Conservation (phyloP, 1,139 yeast species). For the Blastobotrys buckinghamii region DNA sequence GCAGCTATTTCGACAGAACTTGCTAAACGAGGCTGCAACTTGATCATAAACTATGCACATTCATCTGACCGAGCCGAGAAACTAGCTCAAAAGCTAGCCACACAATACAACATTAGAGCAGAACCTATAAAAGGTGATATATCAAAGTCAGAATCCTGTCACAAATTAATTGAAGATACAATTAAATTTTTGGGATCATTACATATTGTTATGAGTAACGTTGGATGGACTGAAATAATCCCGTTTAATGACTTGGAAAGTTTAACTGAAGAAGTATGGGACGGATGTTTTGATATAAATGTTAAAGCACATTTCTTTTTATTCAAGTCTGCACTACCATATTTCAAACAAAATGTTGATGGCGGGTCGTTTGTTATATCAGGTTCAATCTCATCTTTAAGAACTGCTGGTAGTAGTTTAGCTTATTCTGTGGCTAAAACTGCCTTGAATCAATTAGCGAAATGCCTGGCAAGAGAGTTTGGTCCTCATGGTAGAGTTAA, state of each 20-base stretch:
- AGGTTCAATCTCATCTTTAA: constrained; percentile 39
- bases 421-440: constrained; percentile 41
- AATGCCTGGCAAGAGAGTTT: constrained; percentile 35
- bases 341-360: constrained; percentile 31
- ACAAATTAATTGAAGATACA: constrained; percentile 21
- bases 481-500: constrained; percentile 35
- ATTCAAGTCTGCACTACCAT: constrained; percentile 34
- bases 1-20: constrained; percentile 25
- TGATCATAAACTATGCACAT: constrained; percentile 33
- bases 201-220: constrained; percentile 31
- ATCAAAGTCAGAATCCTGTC: constrained; percentile 18
- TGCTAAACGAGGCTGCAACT: constrained; percentile 25
- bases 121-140: constrained; percentile 23
- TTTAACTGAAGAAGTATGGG: constrained; percentile 25
- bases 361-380: constrained; percentile 38
- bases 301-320: constrained; percentile 35
- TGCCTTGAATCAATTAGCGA: constrained; percentile 35
- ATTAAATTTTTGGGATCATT: constrained; percentile 25
- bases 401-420: constrained; percentile 35
- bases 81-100: constrained; percentile 23
- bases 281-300: constrained; percentile 25
- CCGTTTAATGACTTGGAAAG: constrained; percentile 20
- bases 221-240: constrained; percentile 27
- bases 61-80: constrained; percentile 29
- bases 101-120: constrained; percentile 19